phyloP scores from a whole-genome alignment of 352 stramenopile species.

The Pythium vanterpoolii region DNA sequence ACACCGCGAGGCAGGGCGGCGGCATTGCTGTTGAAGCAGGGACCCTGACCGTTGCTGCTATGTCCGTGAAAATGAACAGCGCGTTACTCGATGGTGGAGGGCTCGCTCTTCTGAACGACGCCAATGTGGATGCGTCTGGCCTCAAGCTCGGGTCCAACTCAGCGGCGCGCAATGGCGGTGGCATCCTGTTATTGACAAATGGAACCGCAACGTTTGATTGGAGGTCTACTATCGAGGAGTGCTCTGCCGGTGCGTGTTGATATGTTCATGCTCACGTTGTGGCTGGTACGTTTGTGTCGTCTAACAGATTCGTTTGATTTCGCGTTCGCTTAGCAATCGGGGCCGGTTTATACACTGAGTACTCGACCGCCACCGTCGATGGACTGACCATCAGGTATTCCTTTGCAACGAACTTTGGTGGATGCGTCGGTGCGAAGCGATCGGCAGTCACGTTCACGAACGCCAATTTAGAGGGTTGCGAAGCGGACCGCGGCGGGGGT shows the following conservation, averaged over 20 bases:
- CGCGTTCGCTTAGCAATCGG: not conserved
- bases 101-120: slow-evolving; percentile 32
- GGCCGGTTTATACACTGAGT: slow-evolving; percentile 21
- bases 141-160: slow-evolving; percentile 27
- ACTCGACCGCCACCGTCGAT: slow-evolving; percentile 10
- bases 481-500: slow-evolving; percentile 5
- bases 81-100: slow-evolving; percentile 42
- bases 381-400: slow-evolving; percentile 1
- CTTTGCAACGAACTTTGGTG: slow-evolving; percentile 1
- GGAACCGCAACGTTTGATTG: slow-evolving; percentile 31
- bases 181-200: slow-evolving; percentile 38
- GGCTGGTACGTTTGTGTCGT: not conserved
- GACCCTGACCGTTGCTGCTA: slow-evolving; percentile 7
- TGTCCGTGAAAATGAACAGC: slow-evolving; percentile 28
- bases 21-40: slow-evolving; percentile 30
- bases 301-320: not conserved
- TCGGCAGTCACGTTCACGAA: slow-evolving; percentile 1
- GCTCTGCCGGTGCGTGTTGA: slow-evolving; percentile 32
- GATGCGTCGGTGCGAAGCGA: slow-evolving; percentile 6
- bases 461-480: not conserved
- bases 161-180: slow-evolving; percentile 37
- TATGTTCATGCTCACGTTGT: not conserved
- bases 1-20: slow-evolving; percentile 31
- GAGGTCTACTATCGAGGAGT: slow-evolving; percentile 25
- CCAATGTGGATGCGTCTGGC: slow-evolving; percentile 14